Base-by-base conservation (phyloP, 106 monocot species). In the Dioscorea dumetorum region DNA sequence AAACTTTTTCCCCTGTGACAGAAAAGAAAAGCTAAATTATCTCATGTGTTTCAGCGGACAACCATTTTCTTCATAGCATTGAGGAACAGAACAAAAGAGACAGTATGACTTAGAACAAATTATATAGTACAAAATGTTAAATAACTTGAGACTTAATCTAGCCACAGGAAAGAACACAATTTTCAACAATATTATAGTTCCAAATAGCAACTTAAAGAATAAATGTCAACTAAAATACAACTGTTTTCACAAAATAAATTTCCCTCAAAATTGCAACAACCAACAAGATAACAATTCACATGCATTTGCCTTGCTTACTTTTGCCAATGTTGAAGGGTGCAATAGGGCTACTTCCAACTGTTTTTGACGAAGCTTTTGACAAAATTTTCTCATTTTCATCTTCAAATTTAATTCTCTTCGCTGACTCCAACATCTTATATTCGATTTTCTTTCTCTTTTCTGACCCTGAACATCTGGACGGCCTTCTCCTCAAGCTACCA, bases 391-490 rank as follows among this genome's bases (percentile, higher is more conserved):
- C 67, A 31, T 50, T 65, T 54, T 62, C 68, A 33, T 24, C 71
- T 33, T 79, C 73, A 69, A 85, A 76, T 48, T 51, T 86, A 58
- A 72, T 60, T 70, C 74, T 88, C 64, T 82, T 88, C 23, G 41
- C 12, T 12, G 72, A 74, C 6, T 74, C 82, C 61, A 74, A 57
- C 56, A 76, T 80, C 3, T 63, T 76, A 61, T 59, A 66, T 7
- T 67, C 78, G 24, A 78, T 33, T 68, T 82, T 82, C 64, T 82
- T 88, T 75, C 88, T 73, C 72, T 88, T 92, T 20, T 62, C 67
- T 13, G 79, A 59, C 18, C 50, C 57, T 13, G 69, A 74, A 53
- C 60, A 83, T 4, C 17, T 71, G 5, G 66, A 48, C 60, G 22
- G 54, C 22, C 74, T 33, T 32, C 23, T 80, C 32, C 68, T 60